Conservation (phyloP, 1,284 basidiomycete species). For the Rhodotorula sp. region DNA sequence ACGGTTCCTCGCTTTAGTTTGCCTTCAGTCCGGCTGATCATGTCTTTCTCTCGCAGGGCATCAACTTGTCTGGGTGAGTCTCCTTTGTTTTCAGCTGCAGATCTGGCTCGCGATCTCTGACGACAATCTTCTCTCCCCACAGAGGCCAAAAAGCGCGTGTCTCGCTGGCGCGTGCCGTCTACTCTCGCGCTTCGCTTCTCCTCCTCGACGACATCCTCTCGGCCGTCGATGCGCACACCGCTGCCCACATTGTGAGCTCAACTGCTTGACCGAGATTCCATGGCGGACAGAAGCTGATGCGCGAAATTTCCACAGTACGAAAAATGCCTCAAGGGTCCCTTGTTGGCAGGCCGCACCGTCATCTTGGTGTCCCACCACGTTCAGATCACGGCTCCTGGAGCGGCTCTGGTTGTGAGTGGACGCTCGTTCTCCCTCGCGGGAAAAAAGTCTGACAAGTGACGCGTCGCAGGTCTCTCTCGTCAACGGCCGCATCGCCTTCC, state of each 20-base stretch:
- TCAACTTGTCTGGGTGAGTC: constrained; percentile 71
- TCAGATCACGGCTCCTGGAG: constrained; percentile 71
- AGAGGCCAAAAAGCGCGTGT: constrained; percentile 88
- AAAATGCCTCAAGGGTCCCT: constrained; percentile 77
- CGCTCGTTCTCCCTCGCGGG: constrained; percentile 24
- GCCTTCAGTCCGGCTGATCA: not conserved
- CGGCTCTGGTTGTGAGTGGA: constrained; percentile 57
- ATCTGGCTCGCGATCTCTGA: not conserved
- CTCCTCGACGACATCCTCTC: constrained; percentile 63
- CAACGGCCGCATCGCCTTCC: constrained; percentile 75
- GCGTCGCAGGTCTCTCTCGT: constrained; percentile 63
- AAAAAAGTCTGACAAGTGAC: constrained; percentile 27
- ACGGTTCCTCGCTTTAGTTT: constrained; percentile 55
- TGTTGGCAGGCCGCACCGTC: constrained; percentile 73
- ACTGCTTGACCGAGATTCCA: constrained; percentile 2
- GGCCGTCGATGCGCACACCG: constrained; percentile 58
- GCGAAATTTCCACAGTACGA: constrained; percentile 53
- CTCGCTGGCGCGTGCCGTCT: constrained; percentile 86
- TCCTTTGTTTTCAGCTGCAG: not conserved
- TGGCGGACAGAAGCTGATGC: not conserved
- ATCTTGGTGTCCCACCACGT: constrained; percentile 87
- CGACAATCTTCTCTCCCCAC: not conserved
- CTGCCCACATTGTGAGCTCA: constrained; percentile 21
- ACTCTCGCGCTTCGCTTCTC: constrained; percentile 80
- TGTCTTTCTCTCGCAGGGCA: constrained; percentile 41